Conservation (phyloP, 306 rosid species). For the Luffa acutangula region DNA sequence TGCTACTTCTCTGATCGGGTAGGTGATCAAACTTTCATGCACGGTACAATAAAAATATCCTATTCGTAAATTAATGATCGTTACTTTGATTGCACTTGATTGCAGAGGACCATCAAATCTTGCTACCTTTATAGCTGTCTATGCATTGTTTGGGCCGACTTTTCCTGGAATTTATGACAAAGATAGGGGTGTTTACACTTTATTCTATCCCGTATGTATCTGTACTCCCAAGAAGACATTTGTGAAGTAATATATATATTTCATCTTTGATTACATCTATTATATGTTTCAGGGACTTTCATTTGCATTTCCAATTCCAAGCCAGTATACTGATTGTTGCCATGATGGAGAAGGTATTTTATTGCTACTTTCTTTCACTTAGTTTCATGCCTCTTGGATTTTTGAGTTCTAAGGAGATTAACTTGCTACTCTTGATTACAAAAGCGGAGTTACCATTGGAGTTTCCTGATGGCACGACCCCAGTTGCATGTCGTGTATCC, state of each 20-base stretch:
- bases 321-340: conserved; percentile 79
- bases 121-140: conserved; percentile 90
- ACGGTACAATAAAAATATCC: not conserved
- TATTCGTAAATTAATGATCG: not conserved
- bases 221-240: not conserved
- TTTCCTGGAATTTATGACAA: conserved; percentile 81
- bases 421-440: conserved; percentile 14
- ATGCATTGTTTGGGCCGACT: conserved; percentile 93
- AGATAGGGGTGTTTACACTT: conserved; percentile 83
- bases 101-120: conserved; percentile 75
- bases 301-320: conserved; percentile 95
- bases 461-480: conserved; percentile 99
- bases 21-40: conserved; percentile 17
- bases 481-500: conserved; percentile 92
- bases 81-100: not conserved
- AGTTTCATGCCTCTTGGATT: not conserved
- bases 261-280: conserved; percentile 7
- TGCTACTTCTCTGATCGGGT: conserved; percentile 85
- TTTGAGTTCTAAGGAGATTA: conserved; percentile 16
- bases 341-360: conserved; percentile 78
- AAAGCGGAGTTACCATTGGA: conserved; percentile 84
- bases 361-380: conserved; percentile 9
- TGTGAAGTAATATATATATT: not conserved
- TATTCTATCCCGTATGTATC: conserved; percentile 79
- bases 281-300: conserved; percentile 68